Conservation (phyloP, 2,329 filamentous ascomycete species). For the Fusarium subtropicale region DNA sequence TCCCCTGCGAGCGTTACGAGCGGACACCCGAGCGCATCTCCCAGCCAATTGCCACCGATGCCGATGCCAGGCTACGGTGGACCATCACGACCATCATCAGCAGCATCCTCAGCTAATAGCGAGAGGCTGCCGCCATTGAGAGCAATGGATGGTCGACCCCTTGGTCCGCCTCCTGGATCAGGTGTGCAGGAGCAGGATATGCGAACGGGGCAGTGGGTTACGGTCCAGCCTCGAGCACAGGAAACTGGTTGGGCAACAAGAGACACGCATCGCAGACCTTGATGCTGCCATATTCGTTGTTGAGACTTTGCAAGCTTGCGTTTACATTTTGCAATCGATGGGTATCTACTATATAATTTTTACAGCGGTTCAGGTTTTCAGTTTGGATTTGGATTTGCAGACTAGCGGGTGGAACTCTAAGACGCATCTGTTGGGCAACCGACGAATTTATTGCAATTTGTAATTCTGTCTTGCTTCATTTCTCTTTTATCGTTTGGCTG, state of each 20-base stretch:
- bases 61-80: slow-evolving; percentile 53
- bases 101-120: slow-evolving; percentile 53
- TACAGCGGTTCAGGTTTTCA: slow-evolving; percentile 36
- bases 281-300: slow-evolving; percentile 31
- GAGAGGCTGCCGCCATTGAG: slow-evolving; percentile 63
- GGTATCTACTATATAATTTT: slow-evolving; percentile 43
- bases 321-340: slow-evolving; percentile 1
- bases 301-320: slow-evolving; percentile 13
- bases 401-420: slow-evolving; percentile 43
- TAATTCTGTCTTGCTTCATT: slow-evolving; percentile 25
- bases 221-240: slow-evolving; percentile 48
- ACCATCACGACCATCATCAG: slow-evolving; percentile 54
- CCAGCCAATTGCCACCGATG: slow-evolving; percentile 57
- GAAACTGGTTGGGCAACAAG: slow-evolving; percentile 55
- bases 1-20: slow-evolving; percentile 44
- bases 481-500: slow-evolving; percentile 20
- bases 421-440: slow-evolving; percentile 48
- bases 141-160: slow-evolving; percentile 55
- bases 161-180: slow-evolving; percentile 43
- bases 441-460: slow-evolving; percentile 36
- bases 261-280: slow-evolving; percentile 41
- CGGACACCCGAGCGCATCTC: slow-evolving; percentile 48
- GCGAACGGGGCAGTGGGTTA: slow-evolving; percentile 53
- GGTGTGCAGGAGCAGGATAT: slow-evolving; percentile 51
- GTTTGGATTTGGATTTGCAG: slow-evolving; percentile 35